Conservation (phyloP, 169 alveolate genomes). For the Ichthyophthirius multifiliis region DNA sequence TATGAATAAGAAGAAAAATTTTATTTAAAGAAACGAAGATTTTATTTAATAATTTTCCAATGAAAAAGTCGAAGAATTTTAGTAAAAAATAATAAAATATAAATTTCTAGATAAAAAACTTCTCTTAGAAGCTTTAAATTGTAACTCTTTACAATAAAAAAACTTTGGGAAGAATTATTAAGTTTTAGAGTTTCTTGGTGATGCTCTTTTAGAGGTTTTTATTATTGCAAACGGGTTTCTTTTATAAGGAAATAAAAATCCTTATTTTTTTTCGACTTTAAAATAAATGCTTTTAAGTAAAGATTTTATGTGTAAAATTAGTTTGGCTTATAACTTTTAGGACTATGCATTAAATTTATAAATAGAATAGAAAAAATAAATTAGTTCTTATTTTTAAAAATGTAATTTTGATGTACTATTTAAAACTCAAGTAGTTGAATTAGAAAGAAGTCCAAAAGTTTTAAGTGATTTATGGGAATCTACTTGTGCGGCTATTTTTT, state of each 20-base stretch:
- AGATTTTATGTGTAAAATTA: not conserved
- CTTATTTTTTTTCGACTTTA: not conserved
- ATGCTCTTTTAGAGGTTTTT: not conserved
- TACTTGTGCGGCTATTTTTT: not conserved
- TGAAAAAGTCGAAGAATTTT: too few species aligned
- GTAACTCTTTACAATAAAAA: not conserved
- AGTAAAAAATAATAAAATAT: not conserved
- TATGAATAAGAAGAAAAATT: too few species aligned
- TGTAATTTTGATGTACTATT: not conserved
- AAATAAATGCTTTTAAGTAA: not conserved
- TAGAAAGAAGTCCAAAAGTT: not conserved
- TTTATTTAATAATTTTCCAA: too few species aligned
- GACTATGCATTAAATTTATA: not conserved
- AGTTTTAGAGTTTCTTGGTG: conserved; percentile 10
- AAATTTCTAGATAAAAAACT: not conserved
- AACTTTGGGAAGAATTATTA: not conserved
- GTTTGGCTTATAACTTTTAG: not conserved
- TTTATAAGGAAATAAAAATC: not conserved
- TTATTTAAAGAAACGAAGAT: too few species aligned
- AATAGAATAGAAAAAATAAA: not conserved
- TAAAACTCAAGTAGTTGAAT: not conserved
- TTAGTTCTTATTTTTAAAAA: not conserved
- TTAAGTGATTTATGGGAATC: conserved; percentile 16
- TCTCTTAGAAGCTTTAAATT: not conserved
- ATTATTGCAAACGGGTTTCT: not conserved